Percentiles rank a stretch among this genome's conserved stretches.
Conservation (phyloP, 2,329 filamentous ascomycete species). For the Arthrocladium fulminans region DNA sequence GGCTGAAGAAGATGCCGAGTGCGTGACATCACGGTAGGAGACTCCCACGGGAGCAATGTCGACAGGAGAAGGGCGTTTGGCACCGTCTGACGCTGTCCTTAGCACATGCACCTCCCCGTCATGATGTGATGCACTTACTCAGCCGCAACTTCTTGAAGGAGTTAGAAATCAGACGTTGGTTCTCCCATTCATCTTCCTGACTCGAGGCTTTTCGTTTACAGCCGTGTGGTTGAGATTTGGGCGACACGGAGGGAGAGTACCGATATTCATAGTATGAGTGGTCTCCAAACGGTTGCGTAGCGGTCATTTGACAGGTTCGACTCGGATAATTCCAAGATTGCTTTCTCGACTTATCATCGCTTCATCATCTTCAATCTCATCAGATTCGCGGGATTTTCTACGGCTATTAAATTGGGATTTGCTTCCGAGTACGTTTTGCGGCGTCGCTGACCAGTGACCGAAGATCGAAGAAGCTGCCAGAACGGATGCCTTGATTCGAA, state of each 20-base stretch:
- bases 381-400: neutral
- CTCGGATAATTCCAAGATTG: neutral
- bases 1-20: slow-evolving; percentile 18
- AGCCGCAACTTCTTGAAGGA: slow-evolving; percentile 9
- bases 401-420: neutral
- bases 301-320: slow-evolving; percentile 5
- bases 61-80: neutral
- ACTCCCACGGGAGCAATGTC: neutral
- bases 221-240: slow-evolving; percentile 5
- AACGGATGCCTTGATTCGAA: neutral
- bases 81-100: neutral
- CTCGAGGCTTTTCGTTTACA: slow-evolving; percentile 7
- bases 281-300: neutral
- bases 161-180: neutral
- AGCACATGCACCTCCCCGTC: neutral
- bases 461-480: neutral
- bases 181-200: slow-evolving; percentile 6
- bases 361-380: neutral
- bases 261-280: slow-evolving; percentile 3
- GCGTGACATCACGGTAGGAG: neutral
- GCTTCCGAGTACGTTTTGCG: neutral
- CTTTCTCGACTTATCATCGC: neutral
- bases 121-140: neutral
- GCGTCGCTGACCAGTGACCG: neutral
- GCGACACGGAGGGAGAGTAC: slow-evolving; percentile 7